Evolutionary conservation across 2,329 filamentous ascomycete genomes (phyloP).

Genomic region (Clathrospora elynae): DNA sequence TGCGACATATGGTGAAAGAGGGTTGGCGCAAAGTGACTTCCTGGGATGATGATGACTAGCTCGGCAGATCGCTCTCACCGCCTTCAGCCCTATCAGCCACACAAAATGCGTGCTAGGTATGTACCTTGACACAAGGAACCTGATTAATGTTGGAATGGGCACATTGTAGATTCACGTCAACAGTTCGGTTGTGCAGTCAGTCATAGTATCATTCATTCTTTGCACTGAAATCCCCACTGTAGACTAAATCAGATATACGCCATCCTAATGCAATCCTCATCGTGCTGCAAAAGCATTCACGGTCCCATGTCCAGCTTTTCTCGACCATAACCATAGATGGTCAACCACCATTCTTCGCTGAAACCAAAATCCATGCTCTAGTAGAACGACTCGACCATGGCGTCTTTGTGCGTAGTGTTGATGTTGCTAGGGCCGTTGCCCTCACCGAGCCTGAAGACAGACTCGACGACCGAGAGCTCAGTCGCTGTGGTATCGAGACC

Average conservation of each 20-base stretch:
- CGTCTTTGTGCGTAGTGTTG: conserved; percentile 89
- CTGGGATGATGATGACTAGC: conserved; percentile 22
- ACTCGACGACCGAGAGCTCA: conserved; percentile 94
- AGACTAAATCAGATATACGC: too few relatives aligned
- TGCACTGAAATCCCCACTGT: neutral
- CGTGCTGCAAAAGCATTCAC: neutral
- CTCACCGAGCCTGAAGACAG: conserved; percentile 92
- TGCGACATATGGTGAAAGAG: conserved; percentile 4
- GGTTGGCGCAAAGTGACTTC: conserved; percentile 21
- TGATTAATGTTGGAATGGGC: too few relatives aligned
- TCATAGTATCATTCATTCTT: neutral
- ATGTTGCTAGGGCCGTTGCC: conserved; percentile 76
- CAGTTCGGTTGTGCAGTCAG: too few relatives aligned
- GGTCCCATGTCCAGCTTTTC: neutral
- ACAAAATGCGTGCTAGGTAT: conserved; percentile 3
- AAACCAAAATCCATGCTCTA: conserved; percentile 53
- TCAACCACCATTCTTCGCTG: neutral
- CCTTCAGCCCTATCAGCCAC: conserved; percentile 38
- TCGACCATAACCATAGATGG: neutral
- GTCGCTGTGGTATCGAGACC: conserved; percentile 96
- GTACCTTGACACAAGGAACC: conserved; percentile 9
- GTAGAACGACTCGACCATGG: conserved; percentile 99
- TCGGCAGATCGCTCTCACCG: conserved; percentile 32
- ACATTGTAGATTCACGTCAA: too few relatives aligned
- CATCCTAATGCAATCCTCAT: too few relatives aligned